Percentiles rank a stretch among this genome's conserved stretches.
These are phyloP conservation scores for Murraya koenigii DNA, from an alignment of 345 rosid genomes.

Conservation along the genomic window DNA sequence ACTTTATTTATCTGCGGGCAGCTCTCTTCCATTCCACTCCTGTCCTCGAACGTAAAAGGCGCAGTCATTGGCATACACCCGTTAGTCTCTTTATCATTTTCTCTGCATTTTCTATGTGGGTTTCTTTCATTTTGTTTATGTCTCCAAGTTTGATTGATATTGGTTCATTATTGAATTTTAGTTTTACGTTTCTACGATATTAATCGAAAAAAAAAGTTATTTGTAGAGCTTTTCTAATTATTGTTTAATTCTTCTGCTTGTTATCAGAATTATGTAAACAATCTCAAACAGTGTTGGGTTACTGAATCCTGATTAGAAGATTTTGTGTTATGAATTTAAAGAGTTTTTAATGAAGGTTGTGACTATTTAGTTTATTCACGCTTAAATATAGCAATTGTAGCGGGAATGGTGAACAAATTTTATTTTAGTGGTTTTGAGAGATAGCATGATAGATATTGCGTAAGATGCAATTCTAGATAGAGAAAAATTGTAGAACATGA, in stretches of 20 bases:
- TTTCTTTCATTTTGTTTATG: not conserved
- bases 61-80: conserved; percentile 29
- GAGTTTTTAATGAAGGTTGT: not conserved
- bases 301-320: not conserved
- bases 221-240: not conserved
- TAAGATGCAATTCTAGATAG: not conserved
- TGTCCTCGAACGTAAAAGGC: conserved; percentile 60
- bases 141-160: not conserved
- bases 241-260: not conserved
- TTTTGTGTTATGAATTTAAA: not conserved
- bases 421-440: not conserved
- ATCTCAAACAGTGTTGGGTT: not conserved
- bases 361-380: not conserved
- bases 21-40: conserved; percentile 64
- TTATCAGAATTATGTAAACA: not conserved
- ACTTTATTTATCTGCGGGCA: conserved; percentile 22
- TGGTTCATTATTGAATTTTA: not conserved
- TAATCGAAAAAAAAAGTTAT: not conserved
- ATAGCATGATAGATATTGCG: not conserved
- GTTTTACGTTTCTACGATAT: not conserved
- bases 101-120: not conserved
- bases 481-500: not conserved
- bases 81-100: conserved; percentile 31
- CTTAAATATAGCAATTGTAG: not conserved
- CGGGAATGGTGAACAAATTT: not conserved